These are phyloP conservation scores for Taxillus chinensis DNA, from an alignment of 164 flowering plant genomes.

Conservation along the genomic window DNA sequence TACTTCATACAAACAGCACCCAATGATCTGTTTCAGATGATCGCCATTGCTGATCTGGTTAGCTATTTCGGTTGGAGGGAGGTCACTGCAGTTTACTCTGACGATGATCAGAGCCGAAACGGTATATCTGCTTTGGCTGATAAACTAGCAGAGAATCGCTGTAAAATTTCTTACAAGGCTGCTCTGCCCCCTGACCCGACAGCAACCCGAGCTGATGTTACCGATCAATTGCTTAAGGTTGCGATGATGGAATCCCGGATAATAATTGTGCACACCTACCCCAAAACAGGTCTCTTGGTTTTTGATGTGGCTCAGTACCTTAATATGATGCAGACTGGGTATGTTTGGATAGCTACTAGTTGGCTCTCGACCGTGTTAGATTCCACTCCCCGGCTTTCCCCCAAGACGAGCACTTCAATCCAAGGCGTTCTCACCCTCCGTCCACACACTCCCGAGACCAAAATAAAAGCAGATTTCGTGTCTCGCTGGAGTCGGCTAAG, in stretches of 20 bases:
- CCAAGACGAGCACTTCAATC: conserved; percentile 16
- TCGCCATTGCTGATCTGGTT: conserved; percentile 52
- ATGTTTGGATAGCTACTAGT: conserved; percentile 47
- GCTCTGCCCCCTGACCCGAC: conserved; percentile 32
- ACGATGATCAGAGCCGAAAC: conserved; percentile 52
- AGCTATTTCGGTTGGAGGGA: conserved; percentile 43
- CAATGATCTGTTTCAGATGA: conserved; percentile 47
- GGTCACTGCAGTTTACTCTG: conserved; percentile 36
- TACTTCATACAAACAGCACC: conserved; percentile 65
- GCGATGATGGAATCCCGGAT: conserved; percentile 38
- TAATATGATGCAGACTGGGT: conserved; percentile 45
- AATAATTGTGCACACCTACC: conserved; percentile 30
- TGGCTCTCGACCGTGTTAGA: conserved; percentile 46
- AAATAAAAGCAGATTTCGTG: conserved; percentile 26
- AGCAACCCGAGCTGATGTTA: conserved; percentile 13
- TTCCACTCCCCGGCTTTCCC: conserved; percentile 18
- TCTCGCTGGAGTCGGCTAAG: conserved; percentile 43
- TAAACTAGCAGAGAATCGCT: conserved; percentile 31
- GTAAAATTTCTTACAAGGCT: conserved; percentile 42
- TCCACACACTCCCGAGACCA: conserved; percentile 43
- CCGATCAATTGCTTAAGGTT: conserved; percentile 24
- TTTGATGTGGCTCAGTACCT: conserved; percentile 33
- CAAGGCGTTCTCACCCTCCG: conserved; percentile 54
- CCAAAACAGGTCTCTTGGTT: conserved; percentile 27
- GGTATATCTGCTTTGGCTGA: conserved; percentile 37